These are phyloP conservation scores for Cryptococcus wingfieldii DNA, from an alignment of 1,284 basidiomycete species.

Conservation along the genomic window DNA sequence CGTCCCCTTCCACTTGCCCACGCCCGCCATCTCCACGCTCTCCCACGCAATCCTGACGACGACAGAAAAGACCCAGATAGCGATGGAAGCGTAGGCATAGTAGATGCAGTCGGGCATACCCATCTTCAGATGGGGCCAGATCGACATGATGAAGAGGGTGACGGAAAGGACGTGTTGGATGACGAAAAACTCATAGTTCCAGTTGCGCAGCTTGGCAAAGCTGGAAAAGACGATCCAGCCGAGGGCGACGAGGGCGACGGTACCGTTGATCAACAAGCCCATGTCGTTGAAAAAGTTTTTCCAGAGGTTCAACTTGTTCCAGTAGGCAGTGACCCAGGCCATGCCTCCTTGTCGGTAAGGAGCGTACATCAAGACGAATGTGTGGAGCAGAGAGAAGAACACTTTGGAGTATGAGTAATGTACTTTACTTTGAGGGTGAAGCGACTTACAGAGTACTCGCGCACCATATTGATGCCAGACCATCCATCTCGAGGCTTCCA, in stretches of 20 bases:
- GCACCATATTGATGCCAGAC: slow-evolving; percentile 7
- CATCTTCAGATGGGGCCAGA: slow-evolving; percentile 4
- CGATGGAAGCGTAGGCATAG: slow-evolving; percentile 3
- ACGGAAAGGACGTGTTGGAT: slow-evolving; percentile 5
- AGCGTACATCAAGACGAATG: neutral
- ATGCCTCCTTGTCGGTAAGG: slow-evolving; percentile 1
- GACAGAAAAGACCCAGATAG: slow-evolving; percentile 5
- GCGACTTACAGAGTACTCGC: slow-evolving; percentile 2
- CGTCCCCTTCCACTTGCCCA: neutral
- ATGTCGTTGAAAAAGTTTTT: neutral
- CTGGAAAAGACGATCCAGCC: slow-evolving; percentile 8
- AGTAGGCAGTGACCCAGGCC: neutral
- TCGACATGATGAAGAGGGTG: neutral
- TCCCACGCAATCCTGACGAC: neutral
- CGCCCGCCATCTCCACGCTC: neutral
- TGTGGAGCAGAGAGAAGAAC: slow-evolving; percentile 5
- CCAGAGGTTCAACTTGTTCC: neutral
- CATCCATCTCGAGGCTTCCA: slow-evolving; percentile 4
- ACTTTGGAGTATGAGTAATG: neutral
- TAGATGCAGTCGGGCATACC: neutral
- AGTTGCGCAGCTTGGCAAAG: slow-evolving; percentile 6
- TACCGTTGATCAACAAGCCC: slow-evolving; percentile 2
- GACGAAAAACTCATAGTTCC: slow-evolving; percentile 8
- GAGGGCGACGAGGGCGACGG: slow-evolving; percentile 2
- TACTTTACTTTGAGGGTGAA: neutral